phyloP scores from a whole-genome alignment of 306 rosid species.

The Carpinus fangiana region DNA sequence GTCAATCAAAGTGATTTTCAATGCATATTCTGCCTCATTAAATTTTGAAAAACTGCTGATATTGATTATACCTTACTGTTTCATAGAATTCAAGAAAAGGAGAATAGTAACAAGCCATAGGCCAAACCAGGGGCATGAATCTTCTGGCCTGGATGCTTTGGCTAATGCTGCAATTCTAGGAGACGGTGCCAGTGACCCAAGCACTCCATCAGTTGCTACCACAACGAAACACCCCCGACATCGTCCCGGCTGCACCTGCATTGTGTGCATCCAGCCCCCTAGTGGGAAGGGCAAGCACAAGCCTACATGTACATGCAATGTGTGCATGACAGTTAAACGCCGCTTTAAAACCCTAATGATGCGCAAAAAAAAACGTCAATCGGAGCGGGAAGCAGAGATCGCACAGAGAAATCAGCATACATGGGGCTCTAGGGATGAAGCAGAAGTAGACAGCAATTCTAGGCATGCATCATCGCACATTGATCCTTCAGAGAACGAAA shows the following conservation, averaged over 20 bases:
- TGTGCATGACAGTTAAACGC: constrained; percentile 94
- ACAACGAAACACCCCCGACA: constrained; percentile 97
- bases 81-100: constrained; percentile 75
- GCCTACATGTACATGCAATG: constrained; percentile 91
- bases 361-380: constrained; percentile 95
- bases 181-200: constrained; percentile 63
- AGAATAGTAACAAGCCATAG: constrained; percentile 48
- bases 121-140: constrained; percentile 57
- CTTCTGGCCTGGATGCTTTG: constrained; percentile 91
- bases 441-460: constrained; percentile 73
- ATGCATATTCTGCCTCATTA: constrained; percentile 8
- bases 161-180: constrained; percentile 89
- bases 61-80: constrained; percentile 26
- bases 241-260: constrained; percentile 99
- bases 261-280: constrained; percentile 99
- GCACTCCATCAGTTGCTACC: constrained; percentile 66
- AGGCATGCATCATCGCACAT: constrained; percentile 58
- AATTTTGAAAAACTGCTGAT: constrained; percentile 13
- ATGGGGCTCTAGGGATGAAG: constrained; percentile 65
- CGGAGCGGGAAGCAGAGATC: constrained; percentile 96
- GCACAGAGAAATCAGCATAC: constrained; percentile 72
- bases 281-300: constrained; percentile 99
- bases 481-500: constrained; percentile 64
- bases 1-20: background rate
- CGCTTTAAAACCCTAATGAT: constrained; percentile 95